Evolutionary conservation across 805 yeast species (phyloP), one percentile per base, ranked within the genome.

Genomic region (Pichia scutulata): DNA sequence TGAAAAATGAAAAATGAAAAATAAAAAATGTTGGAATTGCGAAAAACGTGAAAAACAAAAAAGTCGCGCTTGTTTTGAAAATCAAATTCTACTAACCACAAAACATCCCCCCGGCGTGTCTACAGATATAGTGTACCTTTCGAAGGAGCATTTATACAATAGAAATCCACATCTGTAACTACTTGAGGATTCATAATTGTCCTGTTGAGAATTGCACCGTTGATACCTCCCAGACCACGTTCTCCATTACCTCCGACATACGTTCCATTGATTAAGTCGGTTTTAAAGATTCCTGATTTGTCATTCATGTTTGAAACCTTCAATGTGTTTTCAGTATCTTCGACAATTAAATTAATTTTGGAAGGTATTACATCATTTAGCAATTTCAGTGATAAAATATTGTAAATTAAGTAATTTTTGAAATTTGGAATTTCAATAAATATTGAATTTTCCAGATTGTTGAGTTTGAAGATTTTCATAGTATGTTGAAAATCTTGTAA

Each of bases 351-450:
- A 22, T 8, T 12, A 10, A 37, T 25, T 37, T 44, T 44, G 8
- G 18, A 6, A 7, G 47, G 47, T 24, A 37, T 37, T 13, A 44
- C 2, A 2, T 9, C 19, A 14, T 44, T 28, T 5, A 44, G 18
- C 19, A 44, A 16, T 16, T 19, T 18, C 13, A 37, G 18, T 22
- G 30, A 18, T 9, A 46, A 24, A 4, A 30, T 3, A 24, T 41
- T 46, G 44, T 46, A 46, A 37, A 46, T 25, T 2, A 41, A 23
- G 9, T 26, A 40, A 30, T 46, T 46, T n/a, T 33, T 14, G 7
- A 48, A 48, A 16, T 18, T 13, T 10, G 51, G 51, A 14, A 48
- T n/a, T 30, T 43, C 47, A 40, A 48, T 43, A 2, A 43, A 12
- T 10, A 48, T 7, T 12, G 42, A 22, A 8, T 22, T 39, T 13